These are phyloP conservation scores for Pyronema omphalodes DNA, from an alignment of 495 filamentous ascomycete species.

Conservation along the genomic window DNA sequence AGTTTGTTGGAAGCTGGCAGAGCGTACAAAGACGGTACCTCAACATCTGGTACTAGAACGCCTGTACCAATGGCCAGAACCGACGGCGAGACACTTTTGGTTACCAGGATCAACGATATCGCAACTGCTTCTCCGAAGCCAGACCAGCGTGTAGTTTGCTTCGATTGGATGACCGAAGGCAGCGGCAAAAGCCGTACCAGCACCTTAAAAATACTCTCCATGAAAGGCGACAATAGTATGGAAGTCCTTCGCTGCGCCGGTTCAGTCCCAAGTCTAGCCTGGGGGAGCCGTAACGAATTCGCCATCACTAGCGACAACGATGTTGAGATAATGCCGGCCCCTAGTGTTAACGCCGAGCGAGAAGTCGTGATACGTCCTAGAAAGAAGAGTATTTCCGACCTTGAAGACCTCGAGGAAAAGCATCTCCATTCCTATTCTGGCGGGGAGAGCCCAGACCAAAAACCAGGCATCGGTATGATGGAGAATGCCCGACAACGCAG, in stretches of 20 bases:
- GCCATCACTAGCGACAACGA: conserved; percentile 18
- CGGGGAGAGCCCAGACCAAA: conserved; percentile 4
- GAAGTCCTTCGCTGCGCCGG: conserved; percentile 15
- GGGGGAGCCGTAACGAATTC: conserved; percentile 18
- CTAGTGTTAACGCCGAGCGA: conserved; percentile 1
- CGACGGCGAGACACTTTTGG: conserved; percentile 15
- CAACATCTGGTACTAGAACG: conserved; percentile 10
- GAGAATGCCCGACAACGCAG: conserved; percentile 4
- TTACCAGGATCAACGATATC: conserved; percentile 16
- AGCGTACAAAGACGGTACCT: conserved; percentile 7
- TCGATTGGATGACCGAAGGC: conserved; percentile 61
- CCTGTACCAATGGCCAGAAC: conserved; percentile 5
- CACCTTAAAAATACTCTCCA: background rate
- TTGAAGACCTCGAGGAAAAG: background rate
- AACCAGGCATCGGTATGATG: conserved; percentile 10
- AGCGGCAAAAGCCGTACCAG: background rate
- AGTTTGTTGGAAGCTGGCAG: conserved; percentile 16
- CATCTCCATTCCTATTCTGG: background rate
- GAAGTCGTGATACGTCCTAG: background rate
- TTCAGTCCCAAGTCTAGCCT: conserved; percentile 10
- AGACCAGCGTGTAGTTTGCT: conserved; percentile 54
- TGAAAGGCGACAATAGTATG: conserved; percentile 16
- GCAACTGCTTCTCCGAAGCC: conserved; percentile 25
- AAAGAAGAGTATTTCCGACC: background rate
- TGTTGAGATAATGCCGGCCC: conserved; percentile 13